Percentiles rank a stretch among this genome's conserved stretches.
Evolutionary conservation across 305 asterid genomes (phyloP).

Genomic region (Fraxinus sp.): DNA sequence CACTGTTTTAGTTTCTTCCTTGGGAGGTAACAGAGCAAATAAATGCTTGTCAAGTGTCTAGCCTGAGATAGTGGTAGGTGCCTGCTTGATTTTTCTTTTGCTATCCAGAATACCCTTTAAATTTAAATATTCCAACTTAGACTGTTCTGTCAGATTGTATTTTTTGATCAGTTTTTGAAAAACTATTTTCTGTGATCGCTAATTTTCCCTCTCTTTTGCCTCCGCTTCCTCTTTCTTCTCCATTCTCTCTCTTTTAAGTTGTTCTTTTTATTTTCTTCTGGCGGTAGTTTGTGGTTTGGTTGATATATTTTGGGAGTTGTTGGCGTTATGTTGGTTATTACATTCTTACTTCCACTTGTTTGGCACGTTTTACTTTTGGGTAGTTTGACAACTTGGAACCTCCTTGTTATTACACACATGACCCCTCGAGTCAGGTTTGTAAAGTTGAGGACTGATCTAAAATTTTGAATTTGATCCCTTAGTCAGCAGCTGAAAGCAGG

Average conservation of each 20-base stretch:
- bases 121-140: neutral
- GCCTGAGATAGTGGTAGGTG: neutral
- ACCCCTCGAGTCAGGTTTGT: neutral
- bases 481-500: neutral
- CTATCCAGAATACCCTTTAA: neutral
- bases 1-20: neutral
- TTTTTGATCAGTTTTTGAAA: neutral
- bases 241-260: neutral
- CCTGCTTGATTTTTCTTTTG: neutral
- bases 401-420: neutral
- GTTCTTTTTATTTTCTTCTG: neutral
- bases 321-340: neutral
- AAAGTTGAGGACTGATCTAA: conserved; percentile 1
- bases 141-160: neutral
- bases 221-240: neutral
- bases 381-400: neutral
- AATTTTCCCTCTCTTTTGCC: neutral
- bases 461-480: neutral
- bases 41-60: neutral
- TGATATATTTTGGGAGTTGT: neutral
- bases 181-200: neutral
- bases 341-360: neutral
- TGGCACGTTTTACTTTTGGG: neutral
- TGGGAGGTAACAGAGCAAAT: neutral
- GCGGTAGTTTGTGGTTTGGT: neutral